Base-by-base conservation (phyloP, 139 green algal genomes). In the Volvox africanus region DNA sequence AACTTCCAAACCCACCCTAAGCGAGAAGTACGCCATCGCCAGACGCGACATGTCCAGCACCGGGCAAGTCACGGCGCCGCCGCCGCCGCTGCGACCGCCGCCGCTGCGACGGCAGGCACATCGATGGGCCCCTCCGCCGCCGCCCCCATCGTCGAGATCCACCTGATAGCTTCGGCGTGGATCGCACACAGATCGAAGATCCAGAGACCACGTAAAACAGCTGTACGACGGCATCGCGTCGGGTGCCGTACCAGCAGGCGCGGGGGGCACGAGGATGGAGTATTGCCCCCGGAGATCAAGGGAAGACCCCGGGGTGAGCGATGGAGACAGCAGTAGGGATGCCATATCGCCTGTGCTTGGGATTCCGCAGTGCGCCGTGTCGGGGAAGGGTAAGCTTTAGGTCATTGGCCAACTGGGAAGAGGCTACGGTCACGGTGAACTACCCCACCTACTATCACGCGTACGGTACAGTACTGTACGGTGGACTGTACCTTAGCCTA, bases 121-220 rank as follows among this genome's bases (percentile, higher is more conserved):
- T 14, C 35, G 3, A 21, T 65, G 81, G n/a, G n/a, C n/a, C 30
- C 81, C 55, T 30, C 80, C n/a, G 80, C 79, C 37, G 36, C 24
- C 28, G 79, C 79, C 44, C 13, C 62, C 62, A 19, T 28, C 65
- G 65, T 28, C 65, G 65, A 80, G 19, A 21, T 37, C 82, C 24
- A 33, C 18, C 83, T 88, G 83, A 21, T 44, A 44, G 26, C 67
- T 68, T 26, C 5, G 26, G n/a, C 65, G 65, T 22, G 83, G 83
- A 68, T 88, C 26, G 26, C 83, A 88, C 24, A 88, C 67, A 1
- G 67, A 24, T 11, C 35, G 17, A 26, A 88, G 83, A 28, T 88
- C 67, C 24, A 88, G 16, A 9, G 36, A 44, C 83, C 35, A 68
- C 13, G 67, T 88, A 35, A 88, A 88, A 36, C 82, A 88, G 65